Evolutionary conservation across 2,329 filamentous ascomycete genomes (phyloP), one percentile per base, ranked within the genome.

Genomic region (Microdochium trichocladiopsis): DNA sequence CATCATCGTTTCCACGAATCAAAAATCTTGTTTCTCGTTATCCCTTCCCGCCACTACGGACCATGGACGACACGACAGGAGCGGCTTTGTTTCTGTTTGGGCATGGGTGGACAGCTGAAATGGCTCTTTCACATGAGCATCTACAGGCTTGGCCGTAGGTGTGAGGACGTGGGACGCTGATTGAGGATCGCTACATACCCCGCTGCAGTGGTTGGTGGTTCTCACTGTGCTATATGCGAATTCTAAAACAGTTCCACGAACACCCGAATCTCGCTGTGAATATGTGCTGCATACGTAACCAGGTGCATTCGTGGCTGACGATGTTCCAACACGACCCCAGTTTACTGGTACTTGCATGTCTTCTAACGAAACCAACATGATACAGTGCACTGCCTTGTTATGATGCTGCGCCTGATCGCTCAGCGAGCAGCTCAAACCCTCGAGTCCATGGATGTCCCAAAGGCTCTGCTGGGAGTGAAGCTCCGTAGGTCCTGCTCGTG

Each of bases 141-240:
- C 71, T 67, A 65, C 58, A 62, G 63, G 65, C 60, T 60, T 61
- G 67, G 62, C 63, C 60, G 66, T 67, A 64, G 70, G 72, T 73
- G 73, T 70, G 79, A 83, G 77, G 79, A 82, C 74, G 79, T 82
- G 80, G 79, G 77, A 72, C 70, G 75, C 76, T 77, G 73, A 71
- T 80, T 80, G 78, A 81, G 76, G 77, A 82, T 79, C 75, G 78
- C 78, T 79, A 75, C 75, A 79, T 80, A 80, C 75, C 74, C 74
- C 64, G 69, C 68, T 74, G 73, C 74, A 75, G 73, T 75, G 72
- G 66, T 66, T 66, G 65, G 69, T 67, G 70, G 69, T 67, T 68
- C 70, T 70, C 73, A 77, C 72, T 76, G 71, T 78, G 73, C 73
- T 79, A 78, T 79, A 78, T 76, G 78, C 77, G 73, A 82, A 79